A percentile compares a stretch with the other conserved stretches of the same genome.
Evolutionary conservation across 192 early-diverging fungal species (phyloP).

Genomic region (Umbelopsis sp.): DNA sequence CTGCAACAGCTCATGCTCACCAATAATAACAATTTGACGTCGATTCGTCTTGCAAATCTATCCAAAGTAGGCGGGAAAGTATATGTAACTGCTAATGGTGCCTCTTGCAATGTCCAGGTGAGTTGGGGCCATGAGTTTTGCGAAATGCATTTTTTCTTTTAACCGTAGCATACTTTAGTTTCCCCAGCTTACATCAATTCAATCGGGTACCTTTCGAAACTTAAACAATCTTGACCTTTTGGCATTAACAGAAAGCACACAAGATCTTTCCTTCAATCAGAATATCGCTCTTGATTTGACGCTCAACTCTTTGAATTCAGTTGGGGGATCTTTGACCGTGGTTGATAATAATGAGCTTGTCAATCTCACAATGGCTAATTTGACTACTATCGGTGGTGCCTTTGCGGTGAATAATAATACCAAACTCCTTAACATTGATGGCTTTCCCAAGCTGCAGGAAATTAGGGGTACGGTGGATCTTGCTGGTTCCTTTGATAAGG

Average conservation of each 20-base stretch:
- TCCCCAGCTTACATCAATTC: constrained; percentile 51
- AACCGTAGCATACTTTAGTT: constrained; percentile 32
- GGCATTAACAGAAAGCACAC: constrained; percentile 45
- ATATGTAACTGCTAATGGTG: constrained; percentile 26
- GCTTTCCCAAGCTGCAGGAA: constrained; percentile 57
- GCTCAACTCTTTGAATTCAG: constrained; percentile 43
- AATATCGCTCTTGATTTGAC: constrained; percentile 55
- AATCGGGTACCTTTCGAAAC: constrained; percentile 63
- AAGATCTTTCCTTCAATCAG: constrained; percentile 64
- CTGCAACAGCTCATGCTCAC: constrained; percentile 24
- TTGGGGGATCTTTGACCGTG: constrained; percentile 59
- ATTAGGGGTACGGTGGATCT: constrained; percentile 60
- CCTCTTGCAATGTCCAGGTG: constrained; percentile 15
- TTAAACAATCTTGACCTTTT: constrained; percentile 44
- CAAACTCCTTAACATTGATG: constrained; percentile 52
- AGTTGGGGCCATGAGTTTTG: background rate
- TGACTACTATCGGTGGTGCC: constrained; percentile 60
- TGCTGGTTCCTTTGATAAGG: constrained; percentile 60
- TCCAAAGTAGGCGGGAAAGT: constrained; percentile 23
- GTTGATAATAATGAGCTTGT: constrained; percentile 62
- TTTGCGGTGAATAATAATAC: constrained; percentile 73
- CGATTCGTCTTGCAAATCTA: constrained; percentile 26
- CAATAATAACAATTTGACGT: constrained; percentile 35
- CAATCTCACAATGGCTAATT: constrained; percentile 56
- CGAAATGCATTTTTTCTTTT: background rate